Base-by-base conservation (phyloP, 305 asterid species). In the Fraxinus dipetala region DNA sequence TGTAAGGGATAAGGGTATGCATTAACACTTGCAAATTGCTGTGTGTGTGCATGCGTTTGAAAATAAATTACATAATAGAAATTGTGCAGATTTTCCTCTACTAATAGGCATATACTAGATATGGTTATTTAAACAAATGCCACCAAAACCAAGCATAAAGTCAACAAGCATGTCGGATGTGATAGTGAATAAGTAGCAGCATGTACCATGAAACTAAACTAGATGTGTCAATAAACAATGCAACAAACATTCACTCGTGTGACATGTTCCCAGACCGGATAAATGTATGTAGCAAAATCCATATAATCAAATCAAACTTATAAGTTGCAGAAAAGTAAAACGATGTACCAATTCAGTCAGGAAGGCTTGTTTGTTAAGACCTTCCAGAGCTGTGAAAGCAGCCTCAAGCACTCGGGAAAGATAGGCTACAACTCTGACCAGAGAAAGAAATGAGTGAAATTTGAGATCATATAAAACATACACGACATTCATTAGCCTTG, bases 341-440 rank as follows among this genome's bases (percentile, higher is more conserved):
- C 72, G 14, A 13, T 54, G 20, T 92, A 96, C 99, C 98, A 96
- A 88, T 86, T 96, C 98, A 79, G 95, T 89, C 82, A 96, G 89
- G 90, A 96, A 96, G 54, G 99, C 92, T 90, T 96, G 99, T 85
- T 96, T 96, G 89, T 94, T 94, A 78, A 91, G 98, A 90, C 99
- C 98, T 84, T 96, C 99, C 65, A 96, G 95, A 63, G 97, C 95
- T 81, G 99, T 94, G 92, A 96, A 96, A 83, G 98, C 97, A 85
- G 97, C 90, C 90, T 94, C 99, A 76, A 96, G 98, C 86, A 96
- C 97, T 76, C 98, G 97, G 73, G 98, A 93, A 59, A 93, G 95
- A 88, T 96, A 94, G 61, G 99, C 97, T 48, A 94, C 99, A 86
- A 94, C 97, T 89, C 98, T 96, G 90, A 74, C 76, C 82, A 83